Conservation (phyloP, 176 grass and related monocot genomes). For the Puya raimondii region DNA sequence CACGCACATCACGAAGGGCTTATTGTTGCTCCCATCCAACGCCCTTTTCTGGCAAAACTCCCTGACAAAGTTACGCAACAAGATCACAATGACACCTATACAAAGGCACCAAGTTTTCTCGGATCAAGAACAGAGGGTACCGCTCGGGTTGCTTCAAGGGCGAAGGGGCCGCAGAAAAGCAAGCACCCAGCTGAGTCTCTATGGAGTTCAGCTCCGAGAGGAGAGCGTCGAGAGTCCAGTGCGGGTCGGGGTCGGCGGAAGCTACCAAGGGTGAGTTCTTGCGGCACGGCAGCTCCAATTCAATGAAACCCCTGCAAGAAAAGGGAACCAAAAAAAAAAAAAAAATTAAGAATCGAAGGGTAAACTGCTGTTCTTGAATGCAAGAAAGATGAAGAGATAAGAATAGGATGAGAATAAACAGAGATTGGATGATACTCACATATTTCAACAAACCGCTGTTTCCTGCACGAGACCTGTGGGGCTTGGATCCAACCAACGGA, state of each 20-base stretch:
- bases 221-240: conserved; percentile 7
- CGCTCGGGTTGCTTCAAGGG: neutral
- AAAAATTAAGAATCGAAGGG: too few species aligned
- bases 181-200: conserved; percentile 3
- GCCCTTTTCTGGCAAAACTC: neutral
- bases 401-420: too few species aligned
- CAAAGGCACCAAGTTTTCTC: neutral
- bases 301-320: conserved; percentile 4
- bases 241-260: neutral
- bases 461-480: too few species aligned
- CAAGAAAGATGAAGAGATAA: too few species aligned
- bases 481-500: too few species aligned
- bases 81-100: neutral
- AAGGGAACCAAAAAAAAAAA: neutral
- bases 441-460: too few species aligned
- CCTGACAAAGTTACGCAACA: neutral
- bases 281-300: conserved; percentile 3
- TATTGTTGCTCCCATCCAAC: neutral
- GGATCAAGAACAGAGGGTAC: neutral
- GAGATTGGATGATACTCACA: too few species aligned
- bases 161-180: neutral
- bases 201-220: neutral
- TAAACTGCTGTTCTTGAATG: too few species aligned
- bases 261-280: conserved; percentile 8
- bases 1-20: neutral